Base-by-base conservation (phyloP, 2,329 filamentous ascomycete genomes). In the Hymenoscyphus fructigenus region DNA sequence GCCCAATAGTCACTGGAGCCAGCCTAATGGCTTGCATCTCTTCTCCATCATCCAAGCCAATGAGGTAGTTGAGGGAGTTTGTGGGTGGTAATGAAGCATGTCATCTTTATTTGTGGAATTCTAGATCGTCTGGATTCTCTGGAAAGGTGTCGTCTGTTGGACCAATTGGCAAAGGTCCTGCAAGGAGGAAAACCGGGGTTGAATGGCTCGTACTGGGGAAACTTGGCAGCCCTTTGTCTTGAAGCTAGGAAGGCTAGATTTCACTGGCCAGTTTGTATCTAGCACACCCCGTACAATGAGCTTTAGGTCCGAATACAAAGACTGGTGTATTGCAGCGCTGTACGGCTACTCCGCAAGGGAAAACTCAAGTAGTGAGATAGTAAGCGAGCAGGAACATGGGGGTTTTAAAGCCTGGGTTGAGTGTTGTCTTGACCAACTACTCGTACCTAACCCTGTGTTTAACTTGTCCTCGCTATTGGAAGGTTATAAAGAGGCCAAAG, bases 51-150 rank as follows among this genome's bases (percentile, higher is more conserved):
- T 26, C n/a, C 47, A 26, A 20, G n/a, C 47, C 47, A 53, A 53
- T 53, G 47, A 53, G 47, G 47, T 20, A 50, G 38, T 20, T 10
- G 34, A 36, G 32, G 32, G 14, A 38, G 34, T 50, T 50, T 20
- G 44, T 50, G 20, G 44, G 44, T 23, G 12, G 20, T 26, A 26
- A 50, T 50, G 44, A 23, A 53, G 7, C 20, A 53, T 53, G 47
- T 53, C 47, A 53, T 53, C 23, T 23, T 26, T 53, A 53, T 26
- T 53, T 53, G 47, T 53, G 47, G 47, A 53, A 53, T 53, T 23
- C 47, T 53, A 53, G 47, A 53, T 53, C 47, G 47, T 53, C 47
- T 23, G 20, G 5, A n/a, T n/a, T n/a, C n/a, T n/a, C n/a, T n/a
- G n/a, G 47, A 53, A 26, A 26, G 47, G 20, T 23, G 20, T 53